phyloP scores from a whole-genome alignment of 2,329 filamentous ascomycete genomes.

The Neofusicoccum ribis region DNA sequence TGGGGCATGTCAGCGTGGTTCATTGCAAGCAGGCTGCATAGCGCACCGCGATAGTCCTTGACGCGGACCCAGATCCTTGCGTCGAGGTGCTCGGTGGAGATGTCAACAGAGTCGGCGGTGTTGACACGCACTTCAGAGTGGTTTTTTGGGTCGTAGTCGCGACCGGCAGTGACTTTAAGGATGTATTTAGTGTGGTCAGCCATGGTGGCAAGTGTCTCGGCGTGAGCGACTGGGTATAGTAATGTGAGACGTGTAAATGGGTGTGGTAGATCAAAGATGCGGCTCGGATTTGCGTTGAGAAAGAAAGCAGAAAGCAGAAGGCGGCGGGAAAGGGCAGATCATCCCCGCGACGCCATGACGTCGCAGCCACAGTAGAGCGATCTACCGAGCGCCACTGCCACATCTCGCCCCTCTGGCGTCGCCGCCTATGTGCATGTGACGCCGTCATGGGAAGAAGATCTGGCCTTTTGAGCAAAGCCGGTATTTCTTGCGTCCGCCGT shows the following conservation, averaged over 20 bases:
- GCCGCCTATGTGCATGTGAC: no score
- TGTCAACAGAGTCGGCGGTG: slow-evolving; percentile 58
- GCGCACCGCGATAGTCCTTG: slow-evolving; percentile 55
- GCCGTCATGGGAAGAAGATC: no score
- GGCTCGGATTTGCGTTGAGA: background rate
- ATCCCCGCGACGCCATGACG: slow-evolving; percentile 15
- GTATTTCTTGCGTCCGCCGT: no score
- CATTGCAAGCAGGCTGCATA: background rate
- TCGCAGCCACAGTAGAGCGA: background rate
- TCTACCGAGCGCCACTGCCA: slow-evolving; percentile 1
- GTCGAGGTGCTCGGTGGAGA: slow-evolving; percentile 65
- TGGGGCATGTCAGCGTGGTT: slow-evolving; percentile 25
- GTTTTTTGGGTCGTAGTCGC: slow-evolving; percentile 69
- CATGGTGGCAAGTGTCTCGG: slow-evolving; percentile 36
- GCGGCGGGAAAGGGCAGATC: background rate
- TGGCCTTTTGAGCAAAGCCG: no score
- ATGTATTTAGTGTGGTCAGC: slow-evolving; percentile 67
- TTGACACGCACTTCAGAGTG: slow-evolving; percentile 79
- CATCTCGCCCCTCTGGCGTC: background rate
- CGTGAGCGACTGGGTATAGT: background rate
- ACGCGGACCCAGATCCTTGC: slow-evolving; percentile 74
- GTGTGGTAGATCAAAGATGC: background rate
- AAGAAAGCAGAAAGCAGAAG: background rate
- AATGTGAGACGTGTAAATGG: background rate
- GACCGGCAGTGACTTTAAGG: slow-evolving; percentile 78